Evolutionary conservation across 164 flowering plant genomes (phyloP), one percentile per base, ranked within the genome.

Genomic region (Houttuynia cordata): DNA sequence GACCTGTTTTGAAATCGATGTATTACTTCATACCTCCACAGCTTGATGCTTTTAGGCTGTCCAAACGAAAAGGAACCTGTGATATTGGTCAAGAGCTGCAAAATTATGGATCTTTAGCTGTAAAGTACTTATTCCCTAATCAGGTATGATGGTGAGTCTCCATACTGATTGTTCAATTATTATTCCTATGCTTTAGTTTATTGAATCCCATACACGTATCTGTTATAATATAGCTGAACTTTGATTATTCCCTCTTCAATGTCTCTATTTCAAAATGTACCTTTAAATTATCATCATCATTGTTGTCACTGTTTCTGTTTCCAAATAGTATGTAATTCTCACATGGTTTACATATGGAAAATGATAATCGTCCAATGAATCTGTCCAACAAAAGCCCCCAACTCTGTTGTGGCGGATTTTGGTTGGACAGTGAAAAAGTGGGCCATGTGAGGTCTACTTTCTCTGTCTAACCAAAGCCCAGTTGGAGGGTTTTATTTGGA

Each of bases 81-180:
- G 51, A 50, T 34, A 53, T 59, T 23, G 24, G 10, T 34, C 58
- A 42, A 51, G 59, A 39, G 41, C 62, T 58, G 63, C 14, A 58
- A 57, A 41, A 22, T 52, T 6, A 22, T 63, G 60, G 37, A 45
- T 22, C 34, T 42, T 18, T 58, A 20, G n/a, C 63, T 65, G 24
- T 49, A 57, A 50, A 70, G 62, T 37, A 56, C 51, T 64, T 69
- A 8, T 62, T 64, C 52, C 70, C 70, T 63, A 70, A 76, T 79
- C 78, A 88, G 91, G 91, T 88, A 88, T 62, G 89, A 76, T 69
- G 87, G 91, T 83, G 87, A 83, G 88, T 79, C 58, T 55, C 66
- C 67, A 39, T 30, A 54, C 49, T 52, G 41, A 58, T 55, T 52
- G 19, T 53, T 45, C 17, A 45, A 3, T 45, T 12, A 12, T 3